Evolutionary conservation across 2,329 filamentous ascomycete genomes (phyloP).

Genomic region (Alternaria sp.): DNA sequence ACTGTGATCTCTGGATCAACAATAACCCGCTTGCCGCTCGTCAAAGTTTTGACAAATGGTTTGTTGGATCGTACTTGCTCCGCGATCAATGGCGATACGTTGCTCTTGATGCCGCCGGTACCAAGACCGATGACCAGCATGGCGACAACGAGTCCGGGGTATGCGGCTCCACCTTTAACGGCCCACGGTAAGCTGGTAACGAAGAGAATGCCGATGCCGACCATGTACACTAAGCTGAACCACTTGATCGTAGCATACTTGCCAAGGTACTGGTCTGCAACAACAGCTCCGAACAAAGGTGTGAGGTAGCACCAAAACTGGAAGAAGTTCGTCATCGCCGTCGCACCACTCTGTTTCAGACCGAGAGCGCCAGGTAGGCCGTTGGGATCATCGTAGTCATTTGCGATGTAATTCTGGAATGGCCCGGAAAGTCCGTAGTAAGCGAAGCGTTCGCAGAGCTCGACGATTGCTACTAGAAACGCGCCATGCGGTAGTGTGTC

Average conservation of each 20-base stretch:
- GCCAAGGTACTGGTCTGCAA: constrained; percentile 73
- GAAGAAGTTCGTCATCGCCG: constrained; percentile 58
- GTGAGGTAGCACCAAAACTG: constrained; percentile 60
- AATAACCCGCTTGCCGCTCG: constrained; percentile 52
- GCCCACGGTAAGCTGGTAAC: constrained; percentile 70
- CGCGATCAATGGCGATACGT: constrained; percentile 66
- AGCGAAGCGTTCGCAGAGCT: constrained; percentile 60
- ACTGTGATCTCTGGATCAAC: constrained; percentile 57
- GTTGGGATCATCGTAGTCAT: constrained; percentile 50
- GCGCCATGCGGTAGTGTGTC: constrained; percentile 57
- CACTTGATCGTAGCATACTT: constrained; percentile 75
- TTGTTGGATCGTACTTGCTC: constrained; percentile 57
- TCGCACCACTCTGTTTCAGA: constrained; percentile 54
- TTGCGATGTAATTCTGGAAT: constrained; percentile 61
- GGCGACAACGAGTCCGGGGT: constrained; percentile 70
- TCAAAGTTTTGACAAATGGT: constrained; percentile 51
- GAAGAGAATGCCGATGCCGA: constrained; percentile 73
- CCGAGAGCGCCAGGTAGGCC: constrained; percentile 54
- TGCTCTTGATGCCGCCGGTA: constrained; percentile 83
- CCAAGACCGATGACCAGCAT: constrained; percentile 76
- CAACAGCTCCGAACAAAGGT: constrained; percentile 58
- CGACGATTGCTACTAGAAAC: constrained; percentile 59
- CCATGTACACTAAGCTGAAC: constrained; percentile 69
- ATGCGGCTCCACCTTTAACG: constrained; percentile 66
- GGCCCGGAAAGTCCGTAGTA: constrained; percentile 57